These are phyloP conservation scores for Triticum turgidum DNA, from an alignment of 176 grass and related monocot species.

Conservation along the genomic window DNA sequence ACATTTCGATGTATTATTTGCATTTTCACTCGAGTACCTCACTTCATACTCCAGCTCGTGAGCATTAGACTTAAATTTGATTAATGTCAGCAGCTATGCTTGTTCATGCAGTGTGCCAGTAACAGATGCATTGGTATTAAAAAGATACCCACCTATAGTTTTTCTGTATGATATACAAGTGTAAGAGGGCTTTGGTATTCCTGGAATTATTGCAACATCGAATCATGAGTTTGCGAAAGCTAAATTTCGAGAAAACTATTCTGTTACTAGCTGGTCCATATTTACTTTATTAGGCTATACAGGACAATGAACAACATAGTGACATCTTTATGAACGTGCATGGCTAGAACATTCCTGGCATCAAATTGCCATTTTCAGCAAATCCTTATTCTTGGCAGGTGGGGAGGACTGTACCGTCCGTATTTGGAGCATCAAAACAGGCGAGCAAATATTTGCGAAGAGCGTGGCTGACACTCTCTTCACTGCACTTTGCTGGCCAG, in stretches of 20 bases:
- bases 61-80: neutral
- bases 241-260: neutral
- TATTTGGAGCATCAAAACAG: slow-evolving; percentile 81
- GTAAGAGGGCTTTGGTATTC: neutral
- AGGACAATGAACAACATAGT: slow-evolving; percentile 10
- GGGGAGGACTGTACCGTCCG: slow-evolving; percentile 71
- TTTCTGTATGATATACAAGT: neutral
- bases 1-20: neutral
- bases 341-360: neutral
- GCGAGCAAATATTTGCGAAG: slow-evolving; percentile 74
- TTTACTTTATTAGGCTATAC: neutral
- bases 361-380: slow-evolving; percentile 7
- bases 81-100: neutral
- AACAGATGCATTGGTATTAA: neutral
- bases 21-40: neutral
- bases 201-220: slow-evolving; percentile 10
- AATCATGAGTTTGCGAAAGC: neutral
- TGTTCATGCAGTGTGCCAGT: neutral
- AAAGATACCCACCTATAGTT: neutral
- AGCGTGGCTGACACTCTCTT: slow-evolving; percentile 35
- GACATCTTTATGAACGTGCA: slow-evolving; percentile 2
- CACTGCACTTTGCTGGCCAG: slow-evolving; percentile 66
- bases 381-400: slow-evolving; percentile 47
- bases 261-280: neutral
- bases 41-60: neutral